Evolutionary conservation across 345 rosid species (phyloP).

Genomic region (Eutrema heterophyllum): DNA sequence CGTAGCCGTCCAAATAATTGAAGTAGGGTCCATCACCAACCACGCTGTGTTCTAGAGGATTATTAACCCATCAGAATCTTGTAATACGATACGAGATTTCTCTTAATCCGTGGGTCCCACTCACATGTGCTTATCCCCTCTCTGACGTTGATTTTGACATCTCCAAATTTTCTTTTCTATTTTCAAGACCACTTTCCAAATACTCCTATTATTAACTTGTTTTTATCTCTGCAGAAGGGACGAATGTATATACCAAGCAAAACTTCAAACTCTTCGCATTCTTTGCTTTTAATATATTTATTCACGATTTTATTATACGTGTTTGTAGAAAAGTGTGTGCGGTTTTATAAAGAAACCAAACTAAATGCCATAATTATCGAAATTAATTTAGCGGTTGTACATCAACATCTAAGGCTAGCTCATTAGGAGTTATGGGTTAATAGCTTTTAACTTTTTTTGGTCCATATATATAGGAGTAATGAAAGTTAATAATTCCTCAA

Average conservation of each 20-base stretch:
- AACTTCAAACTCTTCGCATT: background rate
- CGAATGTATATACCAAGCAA: background rate
- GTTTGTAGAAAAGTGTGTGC: background rate
- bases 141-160: constrained; percentile 32
- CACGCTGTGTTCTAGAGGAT: constrained; percentile 22
- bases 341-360: constrained; percentile 9
- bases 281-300: background rate
- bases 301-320: background rate
- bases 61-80: constrained; percentile 4
- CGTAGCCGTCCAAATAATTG: constrained; percentile 21
- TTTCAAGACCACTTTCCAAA: background rate
- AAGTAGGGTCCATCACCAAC: constrained; percentile 13
- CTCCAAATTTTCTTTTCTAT: background rate
- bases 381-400: constrained; percentile 17
- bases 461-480: background rate
- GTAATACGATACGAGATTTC: constrained; percentile 30
- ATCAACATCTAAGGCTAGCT: constrained; percentile 23
- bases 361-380: background rate
- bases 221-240: background rate
- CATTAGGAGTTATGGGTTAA: constrained; percentile 9
- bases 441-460: background rate
- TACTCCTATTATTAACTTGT: background rate
- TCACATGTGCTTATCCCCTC: constrained; percentile 28
- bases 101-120: constrained; percentile 16
- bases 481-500: background rate